phyloP scores from a whole-genome alignment of 2,329 filamentous ascomycete genomes.

The Sporothrix brunneoviolacea region DNA sequence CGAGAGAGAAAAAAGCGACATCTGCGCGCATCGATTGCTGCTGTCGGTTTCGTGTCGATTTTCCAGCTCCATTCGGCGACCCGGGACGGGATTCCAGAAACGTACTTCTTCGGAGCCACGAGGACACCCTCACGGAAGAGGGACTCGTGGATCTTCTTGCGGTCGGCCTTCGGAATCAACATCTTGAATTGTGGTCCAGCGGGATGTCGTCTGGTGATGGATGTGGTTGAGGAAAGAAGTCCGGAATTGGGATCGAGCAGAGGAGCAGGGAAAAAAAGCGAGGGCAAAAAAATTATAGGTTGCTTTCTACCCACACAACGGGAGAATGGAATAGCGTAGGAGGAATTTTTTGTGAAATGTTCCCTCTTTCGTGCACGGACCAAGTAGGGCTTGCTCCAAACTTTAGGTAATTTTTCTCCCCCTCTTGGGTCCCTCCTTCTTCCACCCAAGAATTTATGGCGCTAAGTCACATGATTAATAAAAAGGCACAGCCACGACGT shows the following conservation, averaged over 20 bases:
- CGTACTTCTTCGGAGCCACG: conserved; percentile 88
- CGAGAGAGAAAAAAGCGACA: neutral
- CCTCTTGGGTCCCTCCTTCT: too few relatives aligned
- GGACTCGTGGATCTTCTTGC: conserved; percentile 98
- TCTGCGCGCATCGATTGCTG: neutral
- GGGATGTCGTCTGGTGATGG: conserved; percentile 29
- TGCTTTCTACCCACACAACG: conserved; percentile 1
- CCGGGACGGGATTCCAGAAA: neutral
- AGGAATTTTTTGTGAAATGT: conserved; percentile 17
- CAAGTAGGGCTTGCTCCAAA: conserved; percentile 18
- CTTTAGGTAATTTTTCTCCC: conserved; percentile 2
- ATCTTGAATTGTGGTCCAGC: conserved; percentile 47
- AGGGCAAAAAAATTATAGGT: conserved; percentile 14
- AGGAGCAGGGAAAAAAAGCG: conserved; percentile 2
- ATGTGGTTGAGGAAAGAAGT: conserved; percentile 12
- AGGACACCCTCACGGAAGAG: conserved; percentile 91
- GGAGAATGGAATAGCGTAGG: neutral
- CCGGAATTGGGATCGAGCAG: conserved; percentile 5
- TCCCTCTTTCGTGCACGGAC: conserved; percentile 17
- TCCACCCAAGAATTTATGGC: too few relatives aligned
- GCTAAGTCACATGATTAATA: too few relatives aligned
- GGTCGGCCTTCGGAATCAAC: conserved; percentile 99
- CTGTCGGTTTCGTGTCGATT: neutral
- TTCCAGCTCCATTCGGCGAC: neutral
- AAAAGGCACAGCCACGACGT: neutral